Conservation (phyloP, 2,329 filamentous ascomycete species). For the Lachnellula occidentalis region DNA sequence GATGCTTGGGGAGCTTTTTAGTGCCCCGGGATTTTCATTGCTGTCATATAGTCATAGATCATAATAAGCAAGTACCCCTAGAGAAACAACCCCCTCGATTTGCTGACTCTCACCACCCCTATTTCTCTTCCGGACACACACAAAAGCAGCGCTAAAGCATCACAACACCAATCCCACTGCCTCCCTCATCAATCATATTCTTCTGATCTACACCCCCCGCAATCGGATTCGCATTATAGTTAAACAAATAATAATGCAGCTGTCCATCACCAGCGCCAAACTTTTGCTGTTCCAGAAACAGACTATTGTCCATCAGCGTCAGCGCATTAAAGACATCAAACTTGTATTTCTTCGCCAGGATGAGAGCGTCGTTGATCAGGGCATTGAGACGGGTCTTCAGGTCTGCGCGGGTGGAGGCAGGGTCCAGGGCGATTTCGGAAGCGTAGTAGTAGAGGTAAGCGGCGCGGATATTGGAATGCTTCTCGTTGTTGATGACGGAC, state of each 20-base stretch:
- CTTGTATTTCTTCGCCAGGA: conserved; percentile 74
- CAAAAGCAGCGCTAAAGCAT: conserved; percentile 51
- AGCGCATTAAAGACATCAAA: conserved; percentile 98
- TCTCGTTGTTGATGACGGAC: conserved; percentile 76
- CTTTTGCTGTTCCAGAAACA: conserved; percentile 91
- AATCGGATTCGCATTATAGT: conserved; percentile 86
- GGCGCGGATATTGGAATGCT: conserved; percentile 74
- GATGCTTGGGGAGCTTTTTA: too few relatives aligned
- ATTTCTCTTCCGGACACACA: not conserved
- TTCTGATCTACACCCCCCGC: conserved; percentile 75
- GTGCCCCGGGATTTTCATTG: not conserved
- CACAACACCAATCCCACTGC: conserved; percentile 86
- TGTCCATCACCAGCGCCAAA: conserved; percentile 93
- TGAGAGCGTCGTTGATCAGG: conserved; percentile 78
- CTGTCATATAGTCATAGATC: not conserved
- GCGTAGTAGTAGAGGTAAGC: conserved; percentile 98
- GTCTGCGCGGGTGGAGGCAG: conserved; percentile 47
- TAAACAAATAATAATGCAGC: conserved; percentile 96
- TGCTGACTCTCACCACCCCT: not conserved
- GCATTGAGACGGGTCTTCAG: conserved; percentile 76
- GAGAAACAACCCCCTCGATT: not conserved
- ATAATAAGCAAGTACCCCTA: not conserved
- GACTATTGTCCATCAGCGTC: conserved; percentile 85
- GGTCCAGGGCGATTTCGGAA: conserved; percentile 66
- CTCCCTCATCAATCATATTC: conserved; percentile 70